Evolutionary conservation across 1,284 basidiomycete species (phyloP), one percentile per base, ranked within the genome.

Genomic region (Ceratobasidium papillatum): DNA sequence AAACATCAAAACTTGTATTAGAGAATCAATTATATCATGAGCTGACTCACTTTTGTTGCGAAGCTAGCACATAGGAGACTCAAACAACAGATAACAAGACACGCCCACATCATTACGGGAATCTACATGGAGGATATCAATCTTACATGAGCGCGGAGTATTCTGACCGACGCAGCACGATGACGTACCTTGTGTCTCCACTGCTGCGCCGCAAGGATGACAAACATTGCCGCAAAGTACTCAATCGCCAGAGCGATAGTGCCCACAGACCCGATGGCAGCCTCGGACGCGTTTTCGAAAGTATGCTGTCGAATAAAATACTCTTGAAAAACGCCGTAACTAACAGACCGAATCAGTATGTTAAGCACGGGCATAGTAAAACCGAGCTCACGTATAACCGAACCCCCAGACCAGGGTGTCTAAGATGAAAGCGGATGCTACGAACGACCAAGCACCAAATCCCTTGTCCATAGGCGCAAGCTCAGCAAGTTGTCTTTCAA

Each of bases 281-380:
- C 63, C 32, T 64, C 49, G 2, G 75, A 69, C 0, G 66, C 49
- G 32, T 49, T 38, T 8, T 52, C n/a, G 66, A 77, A 78, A 0
- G 77, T 77, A 0, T 74, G 65, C 34, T 79, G 54, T 45, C 78
- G 75, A 52, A 75, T 61, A 61, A 80, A 80, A 49, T 79, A 81
- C 32, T 79, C 78, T 64, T 80, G 80, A 69, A 78, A 80, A 0
- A 78, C 76, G n/a, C 80, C 80, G 61, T 78, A 81, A 7, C 78
- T 76, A 17, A n/a, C 30, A 76, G 25, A 9, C 25, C 9, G 64
- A 49, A 38, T 47, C 22, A 22, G 32, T 12, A 47, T 47, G 25
- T 14, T 14, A 9, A 25, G 3, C 22, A 25, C 3, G 19, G 19
- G 36, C 11, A 7, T 34, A 2, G 17, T 5, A 14, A 51, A 36